Conservation (phyloP, 2,329 filamentous ascomycete genomes). For the Exophiala sp. region DNA sequence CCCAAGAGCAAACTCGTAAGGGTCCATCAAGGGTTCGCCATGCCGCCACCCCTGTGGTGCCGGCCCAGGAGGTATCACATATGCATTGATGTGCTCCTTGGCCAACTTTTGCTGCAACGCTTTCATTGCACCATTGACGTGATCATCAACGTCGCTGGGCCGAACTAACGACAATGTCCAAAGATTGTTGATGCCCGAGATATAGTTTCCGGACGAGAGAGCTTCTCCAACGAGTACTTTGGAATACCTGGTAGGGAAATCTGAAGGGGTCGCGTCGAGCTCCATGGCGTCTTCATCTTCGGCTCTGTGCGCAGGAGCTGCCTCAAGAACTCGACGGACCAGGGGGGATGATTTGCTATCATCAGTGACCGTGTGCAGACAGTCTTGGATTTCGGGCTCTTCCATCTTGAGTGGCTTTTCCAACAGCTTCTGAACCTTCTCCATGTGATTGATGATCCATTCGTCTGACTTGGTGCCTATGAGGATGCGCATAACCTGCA, state of each 20-base stretch:
- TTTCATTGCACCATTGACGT: constrained; percentile 85
- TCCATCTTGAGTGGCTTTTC: constrained; percentile 87
- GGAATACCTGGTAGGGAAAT: constrained; percentile 71
- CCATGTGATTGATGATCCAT: constrained; percentile 76
- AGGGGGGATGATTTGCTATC: constrained; percentile 64
- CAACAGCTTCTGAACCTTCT: constrained; percentile 74
- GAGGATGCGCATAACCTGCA: constrained; percentile 86
- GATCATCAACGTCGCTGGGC: constrained; percentile 80
- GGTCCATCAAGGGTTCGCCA: constrained; percentile 48
- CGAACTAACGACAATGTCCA: constrained; percentile 86
- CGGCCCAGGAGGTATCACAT: constrained; percentile 41
- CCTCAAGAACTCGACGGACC: constrained; percentile 60
- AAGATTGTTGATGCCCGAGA: constrained; percentile 84
- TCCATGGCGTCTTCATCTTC: constrained; percentile 82
- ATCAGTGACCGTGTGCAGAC: constrained; percentile 66
- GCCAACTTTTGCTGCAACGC: constrained; percentile 86
- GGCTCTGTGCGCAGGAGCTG: constrained; percentile 75
- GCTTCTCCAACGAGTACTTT: constrained; percentile 83
- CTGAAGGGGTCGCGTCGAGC: constrained; percentile 66
- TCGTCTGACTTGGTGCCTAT: constrained; percentile 82
- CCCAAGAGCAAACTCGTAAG: constrained; percentile 80
- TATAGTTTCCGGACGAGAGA: constrained; percentile 71
- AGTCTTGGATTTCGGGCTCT: constrained; percentile 88
- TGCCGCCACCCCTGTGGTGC: constrained; percentile 38
- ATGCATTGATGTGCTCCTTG: constrained; percentile 80